Percentiles rank a stretch among this genome's conserved stretches.
Conservation (phyloP, 2,329 filamentous ascomycete genomes). For the Colletotrichum phormii region DNA sequence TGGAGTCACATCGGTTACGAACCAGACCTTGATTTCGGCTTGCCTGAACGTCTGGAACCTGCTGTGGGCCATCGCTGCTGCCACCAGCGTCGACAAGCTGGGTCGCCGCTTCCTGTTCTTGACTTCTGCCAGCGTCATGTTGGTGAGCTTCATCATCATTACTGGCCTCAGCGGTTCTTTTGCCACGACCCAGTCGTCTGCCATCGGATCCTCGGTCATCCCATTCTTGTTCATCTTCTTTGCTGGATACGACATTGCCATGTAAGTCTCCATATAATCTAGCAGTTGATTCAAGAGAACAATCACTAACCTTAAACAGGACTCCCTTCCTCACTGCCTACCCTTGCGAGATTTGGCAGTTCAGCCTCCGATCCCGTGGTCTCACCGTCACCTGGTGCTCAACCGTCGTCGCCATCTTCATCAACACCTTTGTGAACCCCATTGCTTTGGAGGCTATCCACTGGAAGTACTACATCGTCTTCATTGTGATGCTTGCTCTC, state of each 20-base stretch:
- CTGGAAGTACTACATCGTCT: conserved; percentile 60
- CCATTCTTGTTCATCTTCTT: conserved; percentile 54
- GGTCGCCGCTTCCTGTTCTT: conserved; percentile 34
- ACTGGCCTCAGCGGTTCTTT: conserved; percentile 36
- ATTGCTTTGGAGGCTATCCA: conserved; percentile 53
- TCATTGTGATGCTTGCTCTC: conserved; percentile 47
- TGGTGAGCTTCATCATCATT: conserved; percentile 29
- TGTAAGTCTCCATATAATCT: conserved; percentile 1
- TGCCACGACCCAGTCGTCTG: conserved; percentile 36
- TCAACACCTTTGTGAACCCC: conserved; percentile 54
- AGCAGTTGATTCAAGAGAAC: neutral
- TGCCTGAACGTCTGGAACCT: conserved; percentile 36
- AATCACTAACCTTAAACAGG: neutral
- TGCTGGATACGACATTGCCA: conserved; percentile 41
- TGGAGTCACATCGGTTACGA: conserved; percentile 46
- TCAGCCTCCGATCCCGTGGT: conserved; percentile 22
- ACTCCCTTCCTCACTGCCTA: conserved; percentile 29
- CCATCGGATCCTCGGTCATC: conserved; percentile 45
- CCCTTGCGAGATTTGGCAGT: conserved; percentile 34
- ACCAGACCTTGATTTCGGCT: conserved; percentile 50
- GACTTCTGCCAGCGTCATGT: conserved; percentile 27
- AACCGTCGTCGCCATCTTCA: conserved; percentile 26
- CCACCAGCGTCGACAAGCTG: conserved; percentile 29
- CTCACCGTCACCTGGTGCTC: conserved; percentile 30
- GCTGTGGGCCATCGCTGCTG: conserved; percentile 31